phyloP scores from a whole-genome alignment of 306 rosid genomes.

The Quercus suber region DNA sequence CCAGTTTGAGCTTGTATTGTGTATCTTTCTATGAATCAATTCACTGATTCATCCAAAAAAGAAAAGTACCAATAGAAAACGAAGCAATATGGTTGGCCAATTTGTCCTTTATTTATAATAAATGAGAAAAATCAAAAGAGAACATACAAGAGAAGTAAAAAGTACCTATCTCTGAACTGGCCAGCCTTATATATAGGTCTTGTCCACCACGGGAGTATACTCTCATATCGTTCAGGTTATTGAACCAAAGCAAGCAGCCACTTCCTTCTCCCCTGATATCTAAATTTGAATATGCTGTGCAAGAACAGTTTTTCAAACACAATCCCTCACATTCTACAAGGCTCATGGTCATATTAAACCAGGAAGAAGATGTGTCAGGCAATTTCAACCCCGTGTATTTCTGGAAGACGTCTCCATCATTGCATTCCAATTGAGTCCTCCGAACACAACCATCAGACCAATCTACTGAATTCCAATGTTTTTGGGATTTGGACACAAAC shows the following conservation, averaged over 20 bases:
- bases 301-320: conserved; percentile 35
- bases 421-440: conserved; percentile 14
- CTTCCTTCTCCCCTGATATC: conserved; percentile 21
- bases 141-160: neutral
- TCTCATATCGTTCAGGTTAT: conserved; percentile 27
- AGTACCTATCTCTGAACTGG: neutral
- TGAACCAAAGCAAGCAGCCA: conserved; percentile 39
- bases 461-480: conserved; percentile 1
- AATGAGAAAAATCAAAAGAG: conserved; percentile 1
- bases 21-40: too few relatives aligned
- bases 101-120: too few relatives aligned
- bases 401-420: conserved; percentile 15
- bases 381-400: conserved; percentile 2
- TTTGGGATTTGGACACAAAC: neutral
- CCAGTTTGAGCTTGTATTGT: too few relatives aligned
- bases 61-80: too few relatives aligned
- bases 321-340: conserved; percentile 23
- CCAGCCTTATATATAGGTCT: neutral
- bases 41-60: too few relatives aligned
- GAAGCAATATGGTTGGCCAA: too few relatives aligned
- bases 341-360: conserved; percentile 21
- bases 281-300: conserved; percentile 30
- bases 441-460: conserved; percentile 26
- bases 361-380: conserved; percentile 35
- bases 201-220: conserved; percentile 18